A percentile compares a stretch with the other conserved stretches of the same genome.
phyloP scores from a whole-genome alignment of 176 grass and related monocot genomes.

The Zoysia japonica region DNA sequence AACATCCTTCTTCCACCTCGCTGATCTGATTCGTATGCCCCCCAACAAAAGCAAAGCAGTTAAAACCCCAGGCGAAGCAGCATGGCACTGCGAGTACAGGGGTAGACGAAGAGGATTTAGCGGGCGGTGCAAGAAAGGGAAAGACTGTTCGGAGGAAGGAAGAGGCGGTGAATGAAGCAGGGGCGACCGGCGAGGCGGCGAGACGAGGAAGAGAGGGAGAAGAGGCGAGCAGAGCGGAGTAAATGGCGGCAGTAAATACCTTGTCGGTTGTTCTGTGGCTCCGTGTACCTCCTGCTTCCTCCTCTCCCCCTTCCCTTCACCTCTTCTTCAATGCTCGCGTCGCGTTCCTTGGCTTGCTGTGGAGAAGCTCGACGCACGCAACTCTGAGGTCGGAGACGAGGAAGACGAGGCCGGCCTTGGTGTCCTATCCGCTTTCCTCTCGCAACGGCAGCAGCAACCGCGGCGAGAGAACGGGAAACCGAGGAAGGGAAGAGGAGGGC shows the following conservation, averaged over 20 bases:
- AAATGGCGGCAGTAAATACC: conserved; percentile 62
- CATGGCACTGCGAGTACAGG: conserved; percentile 10
- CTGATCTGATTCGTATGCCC: not conserved
- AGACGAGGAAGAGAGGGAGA: not conserved
- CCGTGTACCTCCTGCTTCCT: conserved; percentile 7
- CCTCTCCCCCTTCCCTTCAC: not conserved
- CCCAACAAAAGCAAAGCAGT: not conserved
- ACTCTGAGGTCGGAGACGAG: not conserved
- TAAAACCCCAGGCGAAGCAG: conserved; percentile 2
- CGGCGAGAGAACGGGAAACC: not conserved
- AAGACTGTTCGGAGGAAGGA: conserved; percentile 1
- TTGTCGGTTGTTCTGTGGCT: conserved; percentile 73
- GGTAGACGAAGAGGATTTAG: conserved; percentile 43
- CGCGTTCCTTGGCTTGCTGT: not conserved
- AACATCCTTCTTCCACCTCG: conserved; percentile 53
- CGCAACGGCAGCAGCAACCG: not conserved
- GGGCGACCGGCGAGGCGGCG: not conserved
- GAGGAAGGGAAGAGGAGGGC: not conserved
- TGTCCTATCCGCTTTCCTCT: not conserved
- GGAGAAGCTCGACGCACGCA: not conserved
- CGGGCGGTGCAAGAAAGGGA: conserved; percentile 29
- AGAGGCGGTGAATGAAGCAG: not conserved
- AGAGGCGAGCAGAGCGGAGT: conserved; percentile 16
- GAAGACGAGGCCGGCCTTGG: not conserved
- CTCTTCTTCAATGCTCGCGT: not conserved